These are phyloP conservation scores for Adenanthera pavonina DNA, from an alignment of 306 rosid genomes.

Conservation along the genomic window DNA sequence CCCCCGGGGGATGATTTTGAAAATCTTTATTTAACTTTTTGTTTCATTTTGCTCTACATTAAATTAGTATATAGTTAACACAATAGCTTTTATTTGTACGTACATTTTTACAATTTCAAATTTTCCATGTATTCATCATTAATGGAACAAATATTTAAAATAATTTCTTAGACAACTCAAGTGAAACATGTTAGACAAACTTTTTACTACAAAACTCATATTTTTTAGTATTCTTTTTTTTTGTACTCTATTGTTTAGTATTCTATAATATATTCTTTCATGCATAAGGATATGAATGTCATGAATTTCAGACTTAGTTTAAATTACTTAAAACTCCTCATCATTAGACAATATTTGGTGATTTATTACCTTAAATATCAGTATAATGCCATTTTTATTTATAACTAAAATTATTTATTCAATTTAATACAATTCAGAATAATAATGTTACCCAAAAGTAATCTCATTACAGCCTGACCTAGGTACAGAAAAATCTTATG, in stretches of 20 bases:
- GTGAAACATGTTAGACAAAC: neutral
- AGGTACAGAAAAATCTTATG: neutral
- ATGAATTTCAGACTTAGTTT: neutral
- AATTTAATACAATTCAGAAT: neutral
- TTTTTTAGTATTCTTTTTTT: neutral
- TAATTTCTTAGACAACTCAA: neutral
- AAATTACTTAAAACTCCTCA: neutral
- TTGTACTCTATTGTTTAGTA: too few species aligned
- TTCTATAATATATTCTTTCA: too few species aligned
- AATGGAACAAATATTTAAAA: neutral
- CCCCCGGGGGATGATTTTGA: too few species aligned
- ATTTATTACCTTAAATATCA: neutral
- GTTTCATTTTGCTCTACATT: neutral
- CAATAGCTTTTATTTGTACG: neutral
- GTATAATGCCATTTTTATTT: neutral
- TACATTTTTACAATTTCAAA: neutral
- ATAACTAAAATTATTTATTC: neutral
- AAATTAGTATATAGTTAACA: neutral
- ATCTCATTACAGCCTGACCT: neutral
- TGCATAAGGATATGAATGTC: neutral
- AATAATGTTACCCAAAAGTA: neutral
- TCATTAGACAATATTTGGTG: neutral
- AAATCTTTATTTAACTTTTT: neutral
- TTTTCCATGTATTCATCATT: neutral
- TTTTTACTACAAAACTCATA: neutral